A percentile compares a stretch with the other conserved stretches of the same genome.
Conservation (phyloP, 148 eudicot species). For the Fagopyrum tataricum region DNA sequence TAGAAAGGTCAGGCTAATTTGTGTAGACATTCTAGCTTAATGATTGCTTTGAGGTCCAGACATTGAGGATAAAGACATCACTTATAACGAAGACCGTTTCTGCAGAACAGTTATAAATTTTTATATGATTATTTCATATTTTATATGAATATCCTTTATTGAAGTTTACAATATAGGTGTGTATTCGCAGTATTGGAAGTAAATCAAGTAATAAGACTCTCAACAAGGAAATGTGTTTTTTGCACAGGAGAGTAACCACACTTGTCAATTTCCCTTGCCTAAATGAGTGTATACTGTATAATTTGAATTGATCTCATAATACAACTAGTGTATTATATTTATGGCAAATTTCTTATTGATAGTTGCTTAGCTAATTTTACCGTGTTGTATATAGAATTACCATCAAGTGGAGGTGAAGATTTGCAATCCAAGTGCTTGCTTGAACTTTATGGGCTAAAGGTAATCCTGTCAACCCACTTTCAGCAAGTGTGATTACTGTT, state of each 20-base stretch:
- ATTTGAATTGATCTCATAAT: background rate
- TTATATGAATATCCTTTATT: background rate
- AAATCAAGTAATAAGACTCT: background rate
- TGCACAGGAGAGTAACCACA: background rate
- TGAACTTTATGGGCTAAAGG: constrained; percentile 98
- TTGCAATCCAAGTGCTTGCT: constrained; percentile 95
- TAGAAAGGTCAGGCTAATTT: background rate
- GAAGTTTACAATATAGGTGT: background rate
- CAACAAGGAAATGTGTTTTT: background rate
- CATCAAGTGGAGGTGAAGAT: constrained; percentile 91
- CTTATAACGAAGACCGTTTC: background rate
- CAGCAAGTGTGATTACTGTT: background rate
- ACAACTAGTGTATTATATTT: background rate
- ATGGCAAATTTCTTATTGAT: background rate
- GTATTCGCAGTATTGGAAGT: background rate
- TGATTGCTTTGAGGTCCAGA: background rate
- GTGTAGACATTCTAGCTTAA: background rate
- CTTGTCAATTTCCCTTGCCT: background rate
- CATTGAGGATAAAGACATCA: background rate
- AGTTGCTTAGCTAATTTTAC: constrained; percentile 1
- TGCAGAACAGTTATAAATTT: background rate
- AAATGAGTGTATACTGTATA: constrained; percentile 2
- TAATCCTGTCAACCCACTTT: constrained; percentile 17
- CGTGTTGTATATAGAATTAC: constrained; percentile 49
- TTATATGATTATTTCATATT: background rate